Evolutionary conservation across 352 stramenopile genomes (phyloP).

Genomic region (Albugo laibachii): DNA sequence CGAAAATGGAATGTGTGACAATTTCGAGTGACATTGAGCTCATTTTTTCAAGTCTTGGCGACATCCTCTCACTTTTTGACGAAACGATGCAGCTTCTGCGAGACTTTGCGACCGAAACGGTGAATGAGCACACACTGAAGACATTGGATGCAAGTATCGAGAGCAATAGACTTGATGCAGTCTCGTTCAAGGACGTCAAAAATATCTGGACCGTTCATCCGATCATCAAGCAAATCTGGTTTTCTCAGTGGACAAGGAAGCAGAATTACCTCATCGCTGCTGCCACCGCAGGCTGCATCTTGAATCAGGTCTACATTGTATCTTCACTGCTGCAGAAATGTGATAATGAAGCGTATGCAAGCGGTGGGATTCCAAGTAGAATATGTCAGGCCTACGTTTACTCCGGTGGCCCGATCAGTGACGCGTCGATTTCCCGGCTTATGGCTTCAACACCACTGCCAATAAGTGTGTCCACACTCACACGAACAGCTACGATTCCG

Average conservation of each 20-base stretch:
- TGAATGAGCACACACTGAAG: slow-evolving; percentile 1
- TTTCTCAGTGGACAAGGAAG: slow-evolving; percentile 3
- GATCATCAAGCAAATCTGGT: slow-evolving; percentile 4
- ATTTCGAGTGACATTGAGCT: neutral
- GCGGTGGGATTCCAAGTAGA: slow-evolving; percentile 1
- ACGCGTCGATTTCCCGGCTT: too few species aligned
- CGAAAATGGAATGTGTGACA: too few species aligned
- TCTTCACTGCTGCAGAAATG: slow-evolving; percentile 1
- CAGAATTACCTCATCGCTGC: slow-evolving; percentile 4
- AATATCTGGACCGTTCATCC: too few species aligned
- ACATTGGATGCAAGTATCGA: slow-evolving; percentile 2
- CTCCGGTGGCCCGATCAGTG: neutral
- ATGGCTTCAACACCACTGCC: neutral
- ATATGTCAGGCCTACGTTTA: slow-evolving; percentile 3
- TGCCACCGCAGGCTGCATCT: slow-evolving; percentile 1
- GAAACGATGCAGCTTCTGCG: too few species aligned
- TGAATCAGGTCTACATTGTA: slow-evolving; percentile 4
- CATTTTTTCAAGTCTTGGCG: too few species aligned
- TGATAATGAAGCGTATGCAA: slow-evolving; percentile 1
- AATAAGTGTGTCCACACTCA: too few species aligned
- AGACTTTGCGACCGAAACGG: neutral
- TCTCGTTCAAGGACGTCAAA: slow-evolving; percentile 1
- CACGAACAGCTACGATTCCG: neutral
- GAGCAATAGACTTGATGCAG: slow-evolving; percentile 2
- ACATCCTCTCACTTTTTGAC: too few species aligned